phyloP scores from a whole-genome alignment of 1,284 basidiomycete genomes.

The Singerocomus rubriflavus region DNA sequence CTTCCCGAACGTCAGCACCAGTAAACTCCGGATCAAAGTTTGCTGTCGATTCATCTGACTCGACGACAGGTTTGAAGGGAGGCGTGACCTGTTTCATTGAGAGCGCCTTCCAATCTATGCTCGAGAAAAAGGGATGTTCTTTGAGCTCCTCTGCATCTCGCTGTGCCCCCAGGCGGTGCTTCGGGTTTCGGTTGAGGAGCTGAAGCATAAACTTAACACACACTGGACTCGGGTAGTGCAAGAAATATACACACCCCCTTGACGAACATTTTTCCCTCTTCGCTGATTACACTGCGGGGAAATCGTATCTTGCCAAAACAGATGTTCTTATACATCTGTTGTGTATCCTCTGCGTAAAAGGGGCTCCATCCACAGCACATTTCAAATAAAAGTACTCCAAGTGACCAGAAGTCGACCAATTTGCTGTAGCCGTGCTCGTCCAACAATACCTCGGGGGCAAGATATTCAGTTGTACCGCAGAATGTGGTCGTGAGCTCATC shows the following conservation, averaged over 20 bases:
- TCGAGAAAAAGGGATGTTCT: conserved; percentile 92
- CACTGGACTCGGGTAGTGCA: conserved; percentile 9
- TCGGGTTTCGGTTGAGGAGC: conserved; percentile 97
- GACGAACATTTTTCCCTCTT: conserved; percentile 99
- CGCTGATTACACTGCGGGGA: conserved; percentile 94
- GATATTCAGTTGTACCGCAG: conserved; percentile 96
- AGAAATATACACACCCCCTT: conserved; percentile 68
- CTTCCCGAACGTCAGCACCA: conserved; percentile 72
- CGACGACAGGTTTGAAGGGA: conserved; percentile 97
- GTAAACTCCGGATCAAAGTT: conserved; percentile 99
- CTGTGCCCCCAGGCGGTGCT: conserved; percentile 89
- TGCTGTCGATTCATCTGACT: conserved; percentile 95
- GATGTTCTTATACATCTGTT: conserved; percentile 99
- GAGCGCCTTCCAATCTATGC: conserved; percentile 88
- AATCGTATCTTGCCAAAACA: conserved; percentile 99
- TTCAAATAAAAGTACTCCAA: conserved; percentile 90
- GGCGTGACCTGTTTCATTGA: conserved; percentile 91
- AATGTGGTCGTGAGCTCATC: conserved; percentile 98
- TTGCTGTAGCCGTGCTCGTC: conserved; percentile 99
- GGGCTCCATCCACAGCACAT: conserved; percentile 99
- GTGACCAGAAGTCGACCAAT: conserved; percentile 98
- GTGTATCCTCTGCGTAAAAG: conserved; percentile 99
- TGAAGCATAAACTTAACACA: conserved; percentile 33
- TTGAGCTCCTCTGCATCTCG: conserved; percentile 94
- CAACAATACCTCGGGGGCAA: conserved; percentile 97